phyloP scores from a whole-genome alignment of 805 yeast genomes.

The Wickerhamomyces sydowiorum region DNA sequence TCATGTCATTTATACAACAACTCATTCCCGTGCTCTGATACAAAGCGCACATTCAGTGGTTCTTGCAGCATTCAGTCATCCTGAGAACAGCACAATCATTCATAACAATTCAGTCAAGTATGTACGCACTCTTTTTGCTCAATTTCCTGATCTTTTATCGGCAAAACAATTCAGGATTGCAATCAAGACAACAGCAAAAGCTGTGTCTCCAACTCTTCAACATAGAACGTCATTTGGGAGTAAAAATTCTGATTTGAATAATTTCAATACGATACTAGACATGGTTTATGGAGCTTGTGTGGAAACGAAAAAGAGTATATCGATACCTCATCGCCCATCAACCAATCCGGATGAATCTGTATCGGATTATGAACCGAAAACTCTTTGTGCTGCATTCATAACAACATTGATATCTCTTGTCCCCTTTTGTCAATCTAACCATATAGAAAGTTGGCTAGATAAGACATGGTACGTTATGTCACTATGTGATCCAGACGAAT shows the following conservation, averaged over 20 bases:
- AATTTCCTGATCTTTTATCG: constrained; percentile 53
- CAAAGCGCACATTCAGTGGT: constrained; percentile 66
- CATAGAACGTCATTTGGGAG: no score
- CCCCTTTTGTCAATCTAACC: constrained; percentile 42
- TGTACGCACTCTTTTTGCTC: constrained; percentile 38
- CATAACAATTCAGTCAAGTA: constrained; percentile 37
- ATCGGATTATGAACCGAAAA: no score
- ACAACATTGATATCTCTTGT: constrained; percentile 44
- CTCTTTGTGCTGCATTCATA: constrained; percentile 41
- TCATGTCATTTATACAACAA: constrained; percentile 12
- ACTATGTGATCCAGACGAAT: no score
- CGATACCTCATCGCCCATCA: no score
- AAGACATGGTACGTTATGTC: constrained; percentile 32
- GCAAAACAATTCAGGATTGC: constrained; percentile 53
- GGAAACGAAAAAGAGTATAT: no score
- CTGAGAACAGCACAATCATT: constrained; percentile 17
- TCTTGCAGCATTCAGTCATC: constrained; percentile 27
- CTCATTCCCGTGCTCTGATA: constrained; percentile 27
- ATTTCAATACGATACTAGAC: no score
- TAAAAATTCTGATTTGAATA: no score
- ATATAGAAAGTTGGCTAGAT: constrained; percentile 41
- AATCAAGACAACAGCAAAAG: constrained; percentile 46
- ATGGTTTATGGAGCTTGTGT: no score
- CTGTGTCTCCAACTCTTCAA: constrained; percentile 33
- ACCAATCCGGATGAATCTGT: no score